These are phyloP conservation scores for Lophiotrema nucula DNA, from an alignment of 495 filamentous ascomycete species.

Conservation along the genomic window DNA sequence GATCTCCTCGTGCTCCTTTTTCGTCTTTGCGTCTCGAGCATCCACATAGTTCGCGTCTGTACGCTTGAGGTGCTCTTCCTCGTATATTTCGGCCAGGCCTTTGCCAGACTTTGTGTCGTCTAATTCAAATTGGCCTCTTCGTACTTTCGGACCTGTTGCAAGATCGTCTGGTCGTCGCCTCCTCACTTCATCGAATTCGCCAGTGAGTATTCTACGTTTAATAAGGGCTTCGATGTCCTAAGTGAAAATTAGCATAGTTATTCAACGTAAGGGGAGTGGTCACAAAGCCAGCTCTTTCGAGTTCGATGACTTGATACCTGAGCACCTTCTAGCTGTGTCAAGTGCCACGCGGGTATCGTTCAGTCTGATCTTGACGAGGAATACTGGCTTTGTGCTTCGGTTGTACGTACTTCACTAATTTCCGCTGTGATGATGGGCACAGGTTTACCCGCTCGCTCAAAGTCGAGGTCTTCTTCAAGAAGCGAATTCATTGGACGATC, in stretches of 20 bases:
- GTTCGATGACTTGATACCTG: too few relatives aligned
- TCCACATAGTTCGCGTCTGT: slow-evolving; percentile 81
- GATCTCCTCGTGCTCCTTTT: slow-evolving; percentile 83
- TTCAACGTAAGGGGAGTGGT: too few relatives aligned
- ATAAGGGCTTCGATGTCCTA: slow-evolving; percentile 91
- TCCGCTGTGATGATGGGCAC: slow-evolving; percentile 94
- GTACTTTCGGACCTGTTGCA: slow-evolving; percentile 51
- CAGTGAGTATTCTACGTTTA: slow-evolving; percentile 86
- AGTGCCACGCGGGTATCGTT: too few relatives aligned
- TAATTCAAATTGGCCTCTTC: slow-evolving; percentile 71
- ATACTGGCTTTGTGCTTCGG: too few relatives aligned
- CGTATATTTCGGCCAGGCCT: slow-evolving; percentile 88
- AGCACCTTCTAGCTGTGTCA: too few relatives aligned
- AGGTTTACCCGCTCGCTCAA: slow-evolving; percentile 93
- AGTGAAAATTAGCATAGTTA: too few relatives aligned
- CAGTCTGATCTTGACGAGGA: too few relatives aligned
- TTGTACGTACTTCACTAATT: slow-evolving; percentile 81
- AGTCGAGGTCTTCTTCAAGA: slow-evolving; percentile 92
- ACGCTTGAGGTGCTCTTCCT: slow-evolving; percentile 80
- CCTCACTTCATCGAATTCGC: slow-evolving; percentile 90
- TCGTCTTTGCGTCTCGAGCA: slow-evolving; percentile 73
- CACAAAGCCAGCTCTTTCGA: too few relatives aligned
- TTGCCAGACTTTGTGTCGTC: slow-evolving; percentile 85
- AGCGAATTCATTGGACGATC: slow-evolving; percentile 87
- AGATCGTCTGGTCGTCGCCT: slow-evolving; percentile 73